Base-by-base conservation (phyloP, 805 yeast species). In the Tetrapisispora arboricola region DNA sequence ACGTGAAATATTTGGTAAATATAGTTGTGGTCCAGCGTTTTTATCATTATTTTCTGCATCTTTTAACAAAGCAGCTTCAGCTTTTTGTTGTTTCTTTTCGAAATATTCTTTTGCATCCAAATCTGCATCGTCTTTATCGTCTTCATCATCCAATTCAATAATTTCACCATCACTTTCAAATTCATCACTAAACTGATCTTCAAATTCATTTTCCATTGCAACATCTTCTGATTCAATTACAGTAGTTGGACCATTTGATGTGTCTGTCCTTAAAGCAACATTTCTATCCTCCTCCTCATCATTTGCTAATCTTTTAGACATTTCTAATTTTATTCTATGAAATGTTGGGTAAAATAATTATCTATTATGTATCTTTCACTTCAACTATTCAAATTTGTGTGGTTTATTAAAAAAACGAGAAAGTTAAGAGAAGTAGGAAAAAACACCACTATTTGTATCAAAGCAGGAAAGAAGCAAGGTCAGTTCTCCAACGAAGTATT, bases 121-220 rank as follows among this genome's bases (percentile, higher is more conserved):
- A 4, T 50, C 61, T 22, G 54, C 65, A 24, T 60, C 65, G n/a
- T 60, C 71, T 16, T 63, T 66, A 42, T 71, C 72, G 32, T 66
- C 78, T 24, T 70, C 76, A 21, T 73, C 82, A 51, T 84, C 95
- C 10, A 84, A 68, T 55, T 85, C 94, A 33, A 85, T 82, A 45
- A 84, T 83, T 58, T 83, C 94, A 41, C 84, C 95, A 52, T 85
- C 94, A 66, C 90, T 84, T 53, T 86, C 95, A 50, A 80, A 86
- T 55, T 88, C 96, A 57, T 85, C 95, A 45, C 95, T 95, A 51
- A 79, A 81, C 32, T 84, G 79, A 56, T 83, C 92, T 61, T 87
- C 96, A 61, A 33, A 28, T 15, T 82, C 83, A 24, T 22, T 95
- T 21, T 90, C 94, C 75, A 80, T 75, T 16, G 77, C 80, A 26